A percentile compares a stretch with the other conserved stretches of the same genome.
Conservation (phyloP, 768 basidiomycete genomes). For the Tulasnella sp. region DNA sequence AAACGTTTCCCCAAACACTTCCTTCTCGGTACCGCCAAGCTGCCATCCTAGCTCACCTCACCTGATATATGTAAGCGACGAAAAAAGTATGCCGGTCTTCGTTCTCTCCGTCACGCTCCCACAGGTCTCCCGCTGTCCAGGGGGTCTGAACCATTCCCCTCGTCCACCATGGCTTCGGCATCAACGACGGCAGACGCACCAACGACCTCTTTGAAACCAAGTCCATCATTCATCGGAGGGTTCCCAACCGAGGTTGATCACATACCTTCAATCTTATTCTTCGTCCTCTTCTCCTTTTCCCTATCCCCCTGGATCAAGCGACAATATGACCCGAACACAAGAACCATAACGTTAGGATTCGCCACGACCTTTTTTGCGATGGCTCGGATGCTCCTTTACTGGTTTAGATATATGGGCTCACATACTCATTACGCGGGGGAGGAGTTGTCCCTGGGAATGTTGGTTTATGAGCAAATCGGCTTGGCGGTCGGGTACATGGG, state of each 20-base stretch:
- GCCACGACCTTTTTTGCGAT: not conserved
- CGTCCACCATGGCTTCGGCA: not conserved
- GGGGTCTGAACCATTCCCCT: no score
- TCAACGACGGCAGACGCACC: conserved; percentile 32
- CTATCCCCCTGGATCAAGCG: conserved; percentile 1
- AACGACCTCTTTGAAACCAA: conserved; percentile 22
- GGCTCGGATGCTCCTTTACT: not conserved
- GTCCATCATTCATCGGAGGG: conserved; percentile 40
- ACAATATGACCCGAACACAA: not conserved
- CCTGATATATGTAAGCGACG: not conserved
- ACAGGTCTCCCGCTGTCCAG: not conserved
- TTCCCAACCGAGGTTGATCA: not conserved
- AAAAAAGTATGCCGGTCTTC: not conserved
- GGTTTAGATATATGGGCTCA: not conserved
- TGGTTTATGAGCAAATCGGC: not conserved
- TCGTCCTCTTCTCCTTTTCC: not conserved
- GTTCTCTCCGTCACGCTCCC: not conserved
- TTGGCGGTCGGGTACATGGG: conserved; percentile 9
- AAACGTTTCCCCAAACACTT: not conserved
- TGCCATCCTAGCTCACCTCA: not conserved
- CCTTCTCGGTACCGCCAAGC: not conserved
- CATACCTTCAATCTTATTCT: not conserved
- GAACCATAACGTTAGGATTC: not conserved
- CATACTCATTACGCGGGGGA: not conserved
- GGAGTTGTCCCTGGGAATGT: not conserved